These are phyloP conservation scores for Plasmopara muralis DNA, from an alignment of 352 stramenopile species.

Conservation along the genomic window DNA sequence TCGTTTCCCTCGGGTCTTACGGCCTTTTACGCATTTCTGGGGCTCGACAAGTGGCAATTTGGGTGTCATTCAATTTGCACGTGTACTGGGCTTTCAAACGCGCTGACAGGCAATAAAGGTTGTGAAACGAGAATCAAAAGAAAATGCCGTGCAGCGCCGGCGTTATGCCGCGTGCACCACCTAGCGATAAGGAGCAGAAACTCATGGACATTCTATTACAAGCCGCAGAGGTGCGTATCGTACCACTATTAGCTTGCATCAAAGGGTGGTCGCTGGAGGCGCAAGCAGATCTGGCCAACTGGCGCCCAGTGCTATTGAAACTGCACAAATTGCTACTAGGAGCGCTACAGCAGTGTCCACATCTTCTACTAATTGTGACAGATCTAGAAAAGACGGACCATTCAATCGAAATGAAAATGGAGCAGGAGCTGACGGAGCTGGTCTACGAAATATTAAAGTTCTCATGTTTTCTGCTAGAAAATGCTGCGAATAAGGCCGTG, in stretches of 20 bases:
- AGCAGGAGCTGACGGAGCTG: slow-evolving; percentile 41
- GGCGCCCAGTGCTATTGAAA: slow-evolving; percentile 48
- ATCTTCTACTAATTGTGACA: slow-evolving; percentile 34
- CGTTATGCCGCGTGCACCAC: slow-evolving; percentile 28
- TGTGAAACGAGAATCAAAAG: slow-evolving; percentile 12
- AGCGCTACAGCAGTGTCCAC: slow-evolving; percentile 35
- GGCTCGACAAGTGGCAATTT: background rate
- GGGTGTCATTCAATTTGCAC: background rate
- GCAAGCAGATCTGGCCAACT: slow-evolving; percentile 72
- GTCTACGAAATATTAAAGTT: slow-evolving; percentile 73
- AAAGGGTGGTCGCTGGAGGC: slow-evolving; percentile 75
- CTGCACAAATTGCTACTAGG: slow-evolving; percentile 41
- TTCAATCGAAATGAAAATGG: slow-evolving; percentile 15
- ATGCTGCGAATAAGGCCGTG: slow-evolving; percentile 69
- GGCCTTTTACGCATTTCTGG: background rate
- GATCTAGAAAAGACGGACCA: slow-evolving; percentile 16
- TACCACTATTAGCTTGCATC: slow-evolving; percentile 56
- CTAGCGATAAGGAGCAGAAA: slow-evolving; percentile 44
- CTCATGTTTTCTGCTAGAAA: slow-evolving; percentile 67
- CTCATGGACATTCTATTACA: slow-evolving; percentile 61
- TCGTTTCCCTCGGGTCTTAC: slow-evolving; percentile 8
- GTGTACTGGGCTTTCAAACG: background rate
- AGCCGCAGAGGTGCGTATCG: slow-evolving; percentile 35
- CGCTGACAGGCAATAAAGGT: slow-evolving; percentile 7
- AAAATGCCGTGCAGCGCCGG: slow-evolving; percentile 22